phyloP scores from a whole-genome alignment of 495 filamentous ascomycete genomes.

The Lophiostoma macrostomum region DNA sequence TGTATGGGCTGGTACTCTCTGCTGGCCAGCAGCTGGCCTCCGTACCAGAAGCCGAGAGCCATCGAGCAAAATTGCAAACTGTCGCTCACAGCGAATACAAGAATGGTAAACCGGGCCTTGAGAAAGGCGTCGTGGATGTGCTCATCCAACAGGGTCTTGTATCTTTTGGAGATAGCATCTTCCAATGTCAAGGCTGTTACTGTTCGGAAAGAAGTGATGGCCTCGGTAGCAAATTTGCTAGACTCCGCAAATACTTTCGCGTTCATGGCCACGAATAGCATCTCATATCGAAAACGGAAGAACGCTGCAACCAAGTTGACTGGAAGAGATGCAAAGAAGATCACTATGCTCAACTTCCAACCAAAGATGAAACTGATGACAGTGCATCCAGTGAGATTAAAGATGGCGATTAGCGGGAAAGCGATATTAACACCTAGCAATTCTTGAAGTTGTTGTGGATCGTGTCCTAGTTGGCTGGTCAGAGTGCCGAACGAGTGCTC shows the following conservation, averaged over 20 bases:
- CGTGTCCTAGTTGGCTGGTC: constrained; percentile 63
- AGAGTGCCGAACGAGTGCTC: constrained; percentile 83
- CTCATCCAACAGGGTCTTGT: background rate
- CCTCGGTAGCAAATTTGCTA: constrained; percentile 14
- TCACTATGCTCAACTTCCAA: constrained; percentile 63
- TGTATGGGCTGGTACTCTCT: constrained; percentile 1
- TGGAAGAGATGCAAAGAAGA: constrained; percentile 6
- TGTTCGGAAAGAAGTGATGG: constrained; percentile 13
- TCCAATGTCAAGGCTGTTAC: constrained; percentile 11
- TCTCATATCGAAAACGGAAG: constrained; percentile 66
- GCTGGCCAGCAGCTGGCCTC: constrained; percentile 48
- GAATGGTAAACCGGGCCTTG: constrained; percentile 58
- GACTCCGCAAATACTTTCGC: constrained; percentile 27
- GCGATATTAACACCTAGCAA: constrained; percentile 58
- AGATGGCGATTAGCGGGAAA: constrained; percentile 58
- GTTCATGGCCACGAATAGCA: constrained; percentile 1
- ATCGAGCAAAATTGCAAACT: constrained; percentile 73
- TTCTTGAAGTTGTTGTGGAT: constrained; percentile 77
- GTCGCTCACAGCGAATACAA: constrained; percentile 75
- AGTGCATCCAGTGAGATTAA: constrained; percentile 69
- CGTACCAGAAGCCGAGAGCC: constrained; percentile 76
- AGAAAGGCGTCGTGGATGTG: background rate
- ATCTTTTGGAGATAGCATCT: constrained; percentile 5
- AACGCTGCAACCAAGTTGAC: constrained; percentile 61
- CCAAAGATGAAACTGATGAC: constrained; percentile 70